A percentile compares a stretch with the other conserved stretches of the same genome.
Conservation (phyloP, 2,329 filamentous ascomycete species). For the Hypoxylon sp. region DNA sequence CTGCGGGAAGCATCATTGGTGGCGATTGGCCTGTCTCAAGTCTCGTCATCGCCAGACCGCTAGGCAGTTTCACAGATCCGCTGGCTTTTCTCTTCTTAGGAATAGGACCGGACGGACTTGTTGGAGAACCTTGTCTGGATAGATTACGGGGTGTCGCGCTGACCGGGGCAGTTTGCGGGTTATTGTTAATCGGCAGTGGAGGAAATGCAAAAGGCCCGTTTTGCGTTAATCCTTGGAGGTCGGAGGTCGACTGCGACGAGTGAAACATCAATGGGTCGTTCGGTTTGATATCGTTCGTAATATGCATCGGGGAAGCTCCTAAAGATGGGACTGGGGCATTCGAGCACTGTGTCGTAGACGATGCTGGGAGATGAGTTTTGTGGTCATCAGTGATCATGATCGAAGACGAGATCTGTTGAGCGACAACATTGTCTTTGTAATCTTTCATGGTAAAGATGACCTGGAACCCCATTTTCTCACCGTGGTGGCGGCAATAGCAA, state of each 20-base stretch:
- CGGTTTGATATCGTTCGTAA: constrained; percentile 52
- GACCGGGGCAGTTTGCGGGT: constrained; percentile 59
- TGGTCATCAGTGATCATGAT: constrained; percentile 99
- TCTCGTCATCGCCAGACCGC: constrained; percentile 84
- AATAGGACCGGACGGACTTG: constrained; percentile 72
- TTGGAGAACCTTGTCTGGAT: constrained; percentile 82
- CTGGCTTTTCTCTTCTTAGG: constrained; percentile 89
- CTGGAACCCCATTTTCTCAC: constrained; percentile 90
- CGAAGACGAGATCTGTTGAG: constrained; percentile 86
- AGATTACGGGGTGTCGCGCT: constrained; percentile 70
- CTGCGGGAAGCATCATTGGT: constrained; percentile 56
- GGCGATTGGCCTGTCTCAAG: constrained; percentile 72
- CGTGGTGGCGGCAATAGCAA: constrained; percentile 96
- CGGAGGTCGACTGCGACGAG: constrained; percentile 73
- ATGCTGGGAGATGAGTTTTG: constrained; percentile 79
- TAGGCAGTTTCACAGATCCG: constrained; percentile 77
- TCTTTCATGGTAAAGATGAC: constrained; percentile 97
- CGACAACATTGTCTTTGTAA: constrained; percentile 79
- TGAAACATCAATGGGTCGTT: constrained; percentile 63
- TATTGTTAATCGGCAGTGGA: constrained; percentile 45
- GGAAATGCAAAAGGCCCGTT: constrained; percentile 59
- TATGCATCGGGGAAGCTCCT: constrained; percentile 24
- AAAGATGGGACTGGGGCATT: constrained; percentile 39
- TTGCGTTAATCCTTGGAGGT: constrained; percentile 72
- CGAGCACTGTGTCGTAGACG: constrained; percentile 48